Base-by-base conservation (phyloP, 768 basidiomycete species). In the Podaxis sp. region DNA sequence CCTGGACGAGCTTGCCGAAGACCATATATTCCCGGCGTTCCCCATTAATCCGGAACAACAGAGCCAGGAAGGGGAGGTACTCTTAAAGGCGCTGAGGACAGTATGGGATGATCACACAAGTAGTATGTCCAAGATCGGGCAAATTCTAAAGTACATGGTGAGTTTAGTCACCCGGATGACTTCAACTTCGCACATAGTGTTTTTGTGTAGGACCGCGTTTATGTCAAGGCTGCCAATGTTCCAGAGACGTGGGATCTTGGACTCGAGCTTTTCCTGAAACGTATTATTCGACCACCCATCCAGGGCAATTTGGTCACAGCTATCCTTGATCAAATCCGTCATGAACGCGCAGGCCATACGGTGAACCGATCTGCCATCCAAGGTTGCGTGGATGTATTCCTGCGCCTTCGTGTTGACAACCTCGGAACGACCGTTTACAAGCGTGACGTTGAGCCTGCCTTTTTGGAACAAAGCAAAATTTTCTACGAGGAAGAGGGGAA, bases 61-160 rank as follows among this genome's bases (percentile, higher is more conserved):
- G 67, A 90, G 84, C 50, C 87, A 91, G 68, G 94, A 95, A 70
- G 92, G 89, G 0, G 96, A 98, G 71, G 74, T 87, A 58, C 81
- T 99, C 60, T 75, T 99, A 71, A 95, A 91, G 70, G 90, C 91
- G 30, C 65, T 97, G 58, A 85, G 85, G 71, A 83, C 84, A 33
- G 90, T 96, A 0, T 99, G 97, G 96, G 91, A 96, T 60, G 95
- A 98, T 72, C 97, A 99, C 74, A 87, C 81, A 4, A 87, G 88
- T 11, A 93, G 88, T 72, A 93, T 98, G 92, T 78, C 83, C 28
- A 93, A 96, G 73, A 73, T 99, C 63, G 86, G 89, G 11, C 94
- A 95, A 74, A 85, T 99, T 46, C 79, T 99, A 66, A 94, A 92
- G 71, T 99, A 99, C 72, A 97, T 99, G 95, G 97, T 97, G 69